Base-by-base conservation (phyloP, 2,329 filamentous ascomycete genomes). In the Aaosphaeria pasadenensis region DNA sequence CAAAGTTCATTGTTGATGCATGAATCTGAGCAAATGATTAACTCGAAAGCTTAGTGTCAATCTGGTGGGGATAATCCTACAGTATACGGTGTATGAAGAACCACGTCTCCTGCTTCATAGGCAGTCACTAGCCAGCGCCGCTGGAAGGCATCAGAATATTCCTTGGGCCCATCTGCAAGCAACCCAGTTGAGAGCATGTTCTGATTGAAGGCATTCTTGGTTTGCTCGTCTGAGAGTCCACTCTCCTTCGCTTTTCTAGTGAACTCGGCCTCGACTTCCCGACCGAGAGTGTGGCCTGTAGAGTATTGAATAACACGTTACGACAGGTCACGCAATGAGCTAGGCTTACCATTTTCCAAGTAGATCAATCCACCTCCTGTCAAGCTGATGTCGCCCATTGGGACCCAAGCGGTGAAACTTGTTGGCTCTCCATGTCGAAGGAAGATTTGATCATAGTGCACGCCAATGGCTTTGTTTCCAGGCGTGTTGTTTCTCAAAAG, bases 361-460 rank as follows among this genome's bases (percentile, higher is more conserved):
- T 84, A 85, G 1, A 84, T 82, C 46, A 85, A 58, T 0, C 82
- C 81, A 5, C 82, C 81, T 0, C 82, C 81, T 41, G 77, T 74
- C 5, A 83, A 45, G 17, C 72, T 70, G 4, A 83, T 60, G 57
- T 82, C 77, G 0, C 79, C 79, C 52, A 83, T 79, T 0, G 80
- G 77, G 0, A 83, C 75, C 80, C 80, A 84, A 0, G 78, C 80
- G 4, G 80, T 83, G 1, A 83, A 65, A 30, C 72, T 75, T 0
- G 78, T 80, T 1, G 77, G 74, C 43, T 81, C 79, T 1, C 80
- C 81, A 56, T 81, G 60, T 1, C 79, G 62, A 42, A 83, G 60
- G 55, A 83, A 83, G 24, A 78, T 81, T 63, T 83, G 79, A 55
- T 84, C 80, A 54, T 83, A 83, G 51, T 84, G 81, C 3, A 84